Conservation (phyloP, 371 early-diverging fungal genomes). For the Lichtheimia ornata region DNA sequence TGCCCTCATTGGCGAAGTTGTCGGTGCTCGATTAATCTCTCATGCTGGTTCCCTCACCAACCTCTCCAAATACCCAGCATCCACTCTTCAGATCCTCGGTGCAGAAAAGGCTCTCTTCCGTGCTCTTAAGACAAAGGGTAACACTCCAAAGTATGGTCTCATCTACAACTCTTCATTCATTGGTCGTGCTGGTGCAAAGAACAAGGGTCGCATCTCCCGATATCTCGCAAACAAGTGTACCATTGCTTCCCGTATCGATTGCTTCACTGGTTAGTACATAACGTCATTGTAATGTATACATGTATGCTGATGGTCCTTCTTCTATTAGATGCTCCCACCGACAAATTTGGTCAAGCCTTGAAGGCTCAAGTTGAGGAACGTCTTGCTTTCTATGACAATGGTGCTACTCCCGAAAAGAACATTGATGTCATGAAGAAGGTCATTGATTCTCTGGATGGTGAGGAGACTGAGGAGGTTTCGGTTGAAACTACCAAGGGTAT, state of each 20-base stretch:
- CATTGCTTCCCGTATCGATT: conserved; percentile 98
- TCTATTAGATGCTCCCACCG: conserved; percentile 66
- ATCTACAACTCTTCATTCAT: conserved; percentile 93
- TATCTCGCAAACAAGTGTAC: conserved; percentile 98
- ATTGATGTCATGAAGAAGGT: conserved; percentile 93
- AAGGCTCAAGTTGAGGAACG: conserved; percentile 96
- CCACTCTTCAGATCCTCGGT: conserved; percentile 96
- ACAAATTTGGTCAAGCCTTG: conserved; percentile 95
- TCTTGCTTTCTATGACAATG: conserved; percentile 90
- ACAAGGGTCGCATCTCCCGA: conserved; percentile 98
- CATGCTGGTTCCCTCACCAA: conserved; percentile 92
- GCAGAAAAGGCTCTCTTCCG: conserved; percentile 98
- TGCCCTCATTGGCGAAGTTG: conserved; percentile 94
- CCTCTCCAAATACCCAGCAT: conserved; percentile 91
- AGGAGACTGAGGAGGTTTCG: conserved; percentile 38
- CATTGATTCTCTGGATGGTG: conserved; percentile 67
- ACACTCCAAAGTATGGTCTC: conserved; percentile 97
- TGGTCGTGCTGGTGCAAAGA: conserved; percentile 92
- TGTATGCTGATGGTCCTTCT: not conserved
- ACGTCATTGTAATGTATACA: not conserved
- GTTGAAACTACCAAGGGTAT: conserved; percentile 22
- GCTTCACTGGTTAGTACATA: conserved; percentile 67
- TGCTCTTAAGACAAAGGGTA: conserved; percentile 91
- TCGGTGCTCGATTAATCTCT: conserved; percentile 90
- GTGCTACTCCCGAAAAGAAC: conserved; percentile 89